phyloP scores from a whole-genome alignment of 768 basidiomycete species.

The Boletus vinaceobasis region DNA sequence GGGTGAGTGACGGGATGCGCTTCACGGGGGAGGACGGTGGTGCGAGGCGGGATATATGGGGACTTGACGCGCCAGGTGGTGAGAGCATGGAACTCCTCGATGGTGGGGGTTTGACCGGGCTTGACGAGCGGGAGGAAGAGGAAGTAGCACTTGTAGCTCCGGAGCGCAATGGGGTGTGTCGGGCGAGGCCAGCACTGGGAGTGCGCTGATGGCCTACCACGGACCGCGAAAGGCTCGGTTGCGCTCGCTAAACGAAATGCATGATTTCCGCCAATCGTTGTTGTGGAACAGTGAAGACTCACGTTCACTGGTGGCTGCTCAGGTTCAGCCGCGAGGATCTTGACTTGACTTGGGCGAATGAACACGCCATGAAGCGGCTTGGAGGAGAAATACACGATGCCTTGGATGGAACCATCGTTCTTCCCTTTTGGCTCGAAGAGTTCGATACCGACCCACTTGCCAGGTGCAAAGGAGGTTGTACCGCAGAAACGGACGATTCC shows the following conservation, averaged over 20 bases:
- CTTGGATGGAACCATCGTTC: constrained; percentile 90
- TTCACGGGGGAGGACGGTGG: constrained; percentile 55
- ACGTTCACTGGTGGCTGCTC: constrained; percentile 26
- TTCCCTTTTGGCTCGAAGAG: constrained; percentile 82
- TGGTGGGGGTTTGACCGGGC: constrained; percentile 50
- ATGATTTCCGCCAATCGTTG: background rate
- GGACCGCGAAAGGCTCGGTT: constrained; percentile 28
- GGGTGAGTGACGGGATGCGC: constrained; percentile 43
- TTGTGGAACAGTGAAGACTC: constrained; percentile 8
- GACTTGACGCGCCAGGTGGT: constrained; percentile 27
- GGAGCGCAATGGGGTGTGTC: constrained; percentile 40
- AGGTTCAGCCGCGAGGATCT: constrained; percentile 42
- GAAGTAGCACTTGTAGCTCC: constrained; percentile 29
- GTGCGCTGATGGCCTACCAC: constrained; percentile 57
- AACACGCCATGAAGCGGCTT: constrained; percentile 80
- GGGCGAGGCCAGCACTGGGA: constrained; percentile 46
- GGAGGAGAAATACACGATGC: constrained; percentile 79
- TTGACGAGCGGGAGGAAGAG: constrained; percentile 60
- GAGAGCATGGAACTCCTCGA: constrained; percentile 26
- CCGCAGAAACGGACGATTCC: constrained; percentile 89
- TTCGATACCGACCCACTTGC: constrained; percentile 96
- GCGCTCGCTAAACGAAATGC: constrained; percentile 24
- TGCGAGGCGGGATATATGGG: constrained; percentile 29
- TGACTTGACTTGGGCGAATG: constrained; percentile 82
- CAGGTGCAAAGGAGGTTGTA: constrained; percentile 74